Base-by-base conservation (phyloP, 352 stramenopile species). In the Phytopythium oedochilum region DNA sequence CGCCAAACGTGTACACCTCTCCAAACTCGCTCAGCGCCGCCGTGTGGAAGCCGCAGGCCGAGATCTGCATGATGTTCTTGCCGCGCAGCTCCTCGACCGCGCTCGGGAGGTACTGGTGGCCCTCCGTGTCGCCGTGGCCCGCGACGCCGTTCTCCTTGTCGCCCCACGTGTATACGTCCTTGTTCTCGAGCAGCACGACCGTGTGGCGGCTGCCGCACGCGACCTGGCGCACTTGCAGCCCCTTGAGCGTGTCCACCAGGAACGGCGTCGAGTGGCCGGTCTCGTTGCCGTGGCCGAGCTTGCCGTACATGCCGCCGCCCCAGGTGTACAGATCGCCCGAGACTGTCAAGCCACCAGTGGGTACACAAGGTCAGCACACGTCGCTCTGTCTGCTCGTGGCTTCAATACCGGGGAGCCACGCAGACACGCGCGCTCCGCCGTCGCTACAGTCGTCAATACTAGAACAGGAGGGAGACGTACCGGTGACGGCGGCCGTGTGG, bases 71-170 rank as follows among this genome's bases (percentile, higher is more conserved):
- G 59, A 96, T 86, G 8, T 63, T 60, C 61, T 96, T 96, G 58
- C 81, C 83, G 31, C 78, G 77, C 38, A 97, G 79, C 54, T 94
- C 85, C 44, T 97, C 88, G 26, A 98, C 78, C 2, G 91, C 66
- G 49, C 90, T 91, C 3, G 93, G 94, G 26, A 96, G 83, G 64
- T 98, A 98, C 71, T 98, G 94, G 72, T 98, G 93, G 34, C 96
- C 96, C 55, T 98, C 91, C 0, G 87, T 97, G 69, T 98, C 91
- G 48, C 92, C 93, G 58, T 98, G 90, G 17, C 96, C 96, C 11
- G 91, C 94, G 1, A 98, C 93, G 34, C 96, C 94, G 72, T 98
- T 98, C 66, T 98, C 93, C 59, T 96, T 97, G 65, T 98, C 94
- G 23, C 94, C 94, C 94, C 94, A 98, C 39, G 88, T 96, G 66